Evolutionary conservation across 2,329 filamentous ascomycete species (phyloP).

Genomic region (Colletotrichum sublineola): DNA sequence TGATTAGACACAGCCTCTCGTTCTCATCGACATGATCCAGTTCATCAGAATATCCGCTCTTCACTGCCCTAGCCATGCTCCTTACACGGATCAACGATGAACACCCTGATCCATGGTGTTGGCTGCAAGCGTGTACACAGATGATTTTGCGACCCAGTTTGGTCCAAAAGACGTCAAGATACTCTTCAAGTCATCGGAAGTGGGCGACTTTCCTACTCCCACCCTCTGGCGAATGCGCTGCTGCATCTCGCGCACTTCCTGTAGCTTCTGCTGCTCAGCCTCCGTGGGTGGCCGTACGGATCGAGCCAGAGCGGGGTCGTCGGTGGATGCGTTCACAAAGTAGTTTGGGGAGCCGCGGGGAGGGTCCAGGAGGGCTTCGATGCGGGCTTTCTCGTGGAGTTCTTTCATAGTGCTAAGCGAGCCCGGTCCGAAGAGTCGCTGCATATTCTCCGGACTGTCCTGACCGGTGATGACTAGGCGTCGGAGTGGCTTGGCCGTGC

Average conservation of each 20-base stretch:
- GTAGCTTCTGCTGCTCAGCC: background rate
- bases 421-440: conserved; percentile 3
- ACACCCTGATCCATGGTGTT: conserved; percentile 33
- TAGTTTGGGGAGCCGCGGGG: conserved; percentile 13
- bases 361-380: conserved; percentile 7
- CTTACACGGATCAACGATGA: background rate
- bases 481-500: background rate
- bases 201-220: background rate
- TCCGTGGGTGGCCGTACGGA: background rate
- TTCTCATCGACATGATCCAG: background rate
- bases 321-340: fast-evolving
- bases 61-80: no score
- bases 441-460: conserved; percentile 12
- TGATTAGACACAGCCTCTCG: background rate
- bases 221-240: background rate
- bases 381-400: background rate
- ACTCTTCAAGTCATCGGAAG: background rate
- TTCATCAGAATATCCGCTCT: background rate
- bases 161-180: conserved; percentile 11
- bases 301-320: background rate
- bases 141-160: background rate
- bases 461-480: conserved; percentile 6
- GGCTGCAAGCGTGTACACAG: conserved; percentile 15
- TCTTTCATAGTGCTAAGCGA: background rate
- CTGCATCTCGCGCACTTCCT: conserved; percentile 11